Percentiles rank a stretch among this genome's conserved stretches.
Conservation (phyloP, 257 asterid genomes). For the Prunella vulgaris region DNA sequence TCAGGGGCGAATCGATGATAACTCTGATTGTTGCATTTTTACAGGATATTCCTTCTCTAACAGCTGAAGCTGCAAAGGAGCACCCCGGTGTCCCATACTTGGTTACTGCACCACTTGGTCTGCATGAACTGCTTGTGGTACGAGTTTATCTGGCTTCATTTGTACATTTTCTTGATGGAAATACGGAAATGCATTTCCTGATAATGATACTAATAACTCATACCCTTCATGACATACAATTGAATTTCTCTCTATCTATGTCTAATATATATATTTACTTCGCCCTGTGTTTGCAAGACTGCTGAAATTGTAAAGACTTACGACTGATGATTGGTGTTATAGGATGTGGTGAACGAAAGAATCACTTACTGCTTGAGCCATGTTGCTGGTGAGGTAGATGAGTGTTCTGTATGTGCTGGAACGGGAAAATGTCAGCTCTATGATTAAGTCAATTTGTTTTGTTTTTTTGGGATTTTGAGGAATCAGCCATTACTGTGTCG, state of each 20-base stretch:
- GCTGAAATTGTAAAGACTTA: background rate
- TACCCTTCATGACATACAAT: background rate
- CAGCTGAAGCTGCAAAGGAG: slow-evolving; percentile 94
- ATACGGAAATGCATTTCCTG: background rate
- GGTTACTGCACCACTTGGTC: slow-evolving; percentile 82
- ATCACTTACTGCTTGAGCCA: slow-evolving; percentile 84
- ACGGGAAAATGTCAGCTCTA: slow-evolving; percentile 78
- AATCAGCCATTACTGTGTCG: no score
- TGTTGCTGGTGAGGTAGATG: slow-evolving; percentile 73
- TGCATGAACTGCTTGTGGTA: slow-evolving; percentile 82
- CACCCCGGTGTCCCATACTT: slow-evolving; percentile 81
- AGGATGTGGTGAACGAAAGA: slow-evolving; percentile 91
- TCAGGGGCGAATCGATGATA: no score
- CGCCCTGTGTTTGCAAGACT: background rate
- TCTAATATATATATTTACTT: background rate
- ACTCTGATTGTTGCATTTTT: slow-evolving; percentile 13
- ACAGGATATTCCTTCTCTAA: slow-evolving; percentile 84
- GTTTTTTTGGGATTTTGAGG: background rate
- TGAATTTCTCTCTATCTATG: background rate
- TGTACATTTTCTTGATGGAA: background rate
- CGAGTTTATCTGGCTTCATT: slow-evolving; percentile 5
- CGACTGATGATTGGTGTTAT: slow-evolving; percentile 19
- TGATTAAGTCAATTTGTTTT: slow-evolving; percentile 10
- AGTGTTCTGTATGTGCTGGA: slow-evolving; percentile 90
- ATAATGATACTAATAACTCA: background rate